Conservation (phyloP, 352 stramenopile genomes). For the Phytophthora ohioensis region DNA sequence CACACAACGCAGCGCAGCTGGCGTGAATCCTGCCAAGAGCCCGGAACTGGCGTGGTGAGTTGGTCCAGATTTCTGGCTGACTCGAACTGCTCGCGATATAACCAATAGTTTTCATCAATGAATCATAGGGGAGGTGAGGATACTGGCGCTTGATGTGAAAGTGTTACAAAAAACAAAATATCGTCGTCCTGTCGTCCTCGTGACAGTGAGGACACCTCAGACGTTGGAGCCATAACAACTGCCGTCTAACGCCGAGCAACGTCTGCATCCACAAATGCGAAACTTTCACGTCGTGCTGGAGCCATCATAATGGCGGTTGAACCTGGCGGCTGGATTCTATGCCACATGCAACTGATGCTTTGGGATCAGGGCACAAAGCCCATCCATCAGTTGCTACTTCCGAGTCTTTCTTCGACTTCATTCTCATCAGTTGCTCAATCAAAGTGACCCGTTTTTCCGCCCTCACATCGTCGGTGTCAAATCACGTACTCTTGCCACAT, state of each 20-base stretch:
- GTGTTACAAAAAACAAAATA: neutral
- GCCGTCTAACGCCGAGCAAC: neutral
- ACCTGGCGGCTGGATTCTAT: conserved; percentile 33
- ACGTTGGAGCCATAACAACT: neutral
- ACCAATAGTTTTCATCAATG: no score
- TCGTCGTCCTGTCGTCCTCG: conserved; percentile 14
- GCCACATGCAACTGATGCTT: conserved; percentile 31
- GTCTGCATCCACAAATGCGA: conserved; percentile 15
- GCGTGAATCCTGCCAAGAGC: conserved; percentile 33
- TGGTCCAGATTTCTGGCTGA: conserved; percentile 8
- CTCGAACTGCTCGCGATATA: conserved; percentile 12
- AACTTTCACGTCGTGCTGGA: conserved; percentile 28
- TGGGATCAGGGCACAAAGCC: conserved; percentile 14
- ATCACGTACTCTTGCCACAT: conserved; percentile 12
- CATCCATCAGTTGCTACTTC: conserved; percentile 3
- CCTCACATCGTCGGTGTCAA: conserved; percentile 6
- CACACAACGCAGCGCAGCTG: conserved; percentile 30
- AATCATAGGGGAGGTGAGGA: conserved; percentile 12
- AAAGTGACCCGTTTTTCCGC: conserved; percentile 22
- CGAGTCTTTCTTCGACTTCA: neutral
- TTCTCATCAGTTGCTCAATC: conserved; percentile 3
- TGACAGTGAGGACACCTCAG: neutral
- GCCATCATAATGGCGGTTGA: conserved; percentile 16
- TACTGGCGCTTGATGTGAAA: conserved; percentile 28
- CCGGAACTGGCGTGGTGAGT: conserved; percentile 26